phyloP scores from a whole-genome alignment of 164 flowering plant genomes.

The Kalanchoe fedtschenkoi region DNA sequence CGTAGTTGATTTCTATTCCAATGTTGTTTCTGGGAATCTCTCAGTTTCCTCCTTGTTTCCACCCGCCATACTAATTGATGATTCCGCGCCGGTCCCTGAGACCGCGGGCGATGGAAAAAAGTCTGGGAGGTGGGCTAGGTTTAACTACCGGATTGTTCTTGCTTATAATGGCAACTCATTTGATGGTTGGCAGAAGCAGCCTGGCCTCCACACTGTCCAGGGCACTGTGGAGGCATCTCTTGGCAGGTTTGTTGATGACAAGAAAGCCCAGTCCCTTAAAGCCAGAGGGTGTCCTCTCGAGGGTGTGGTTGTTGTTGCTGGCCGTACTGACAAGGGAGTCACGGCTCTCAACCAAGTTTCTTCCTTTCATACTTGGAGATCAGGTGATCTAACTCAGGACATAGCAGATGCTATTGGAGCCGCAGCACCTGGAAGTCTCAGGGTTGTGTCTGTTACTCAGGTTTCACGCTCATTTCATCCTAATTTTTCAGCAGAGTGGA shows the following conservation, averaged over 20 bases:
- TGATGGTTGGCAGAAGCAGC: constrained; percentile 99
- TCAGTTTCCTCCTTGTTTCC: constrained; percentile 26
- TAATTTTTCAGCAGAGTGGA: constrained; percentile 91
- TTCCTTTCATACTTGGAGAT: constrained; percentile 91
- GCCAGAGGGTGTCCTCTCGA: constrained; percentile 69
- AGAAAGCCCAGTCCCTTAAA: constrained; percentile 48
- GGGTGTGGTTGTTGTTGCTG: constrained; percentile 68
- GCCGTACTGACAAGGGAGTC: constrained; percentile 97
- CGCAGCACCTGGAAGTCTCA: constrained; percentile 58
- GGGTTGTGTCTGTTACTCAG: constrained; percentile 52
- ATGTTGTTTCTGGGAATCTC: constrained; percentile 32
- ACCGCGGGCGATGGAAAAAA: constrained; percentile 20
- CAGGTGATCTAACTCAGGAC: constrained; percentile 48
- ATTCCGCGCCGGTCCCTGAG: constrained; percentile 15
- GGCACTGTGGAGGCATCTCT: constrained; percentile 57
- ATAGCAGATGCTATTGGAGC: constrained; percentile 53
- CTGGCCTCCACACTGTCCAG: constrained; percentile 79
- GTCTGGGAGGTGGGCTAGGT: constrained; percentile 74
- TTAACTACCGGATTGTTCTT: constrained; percentile 58
- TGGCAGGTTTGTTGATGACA: constrained; percentile 80
- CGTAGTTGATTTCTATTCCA: constrained; percentile 54
- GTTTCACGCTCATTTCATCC: constrained; percentile 92
- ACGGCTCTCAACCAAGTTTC: constrained; percentile 88
- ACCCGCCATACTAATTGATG: constrained; percentile 18
- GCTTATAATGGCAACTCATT: constrained; percentile 76